Evolutionary conservation across 345 rosid species (phyloP).

Genomic region (Eucalyptus tenuipes): DNA sequence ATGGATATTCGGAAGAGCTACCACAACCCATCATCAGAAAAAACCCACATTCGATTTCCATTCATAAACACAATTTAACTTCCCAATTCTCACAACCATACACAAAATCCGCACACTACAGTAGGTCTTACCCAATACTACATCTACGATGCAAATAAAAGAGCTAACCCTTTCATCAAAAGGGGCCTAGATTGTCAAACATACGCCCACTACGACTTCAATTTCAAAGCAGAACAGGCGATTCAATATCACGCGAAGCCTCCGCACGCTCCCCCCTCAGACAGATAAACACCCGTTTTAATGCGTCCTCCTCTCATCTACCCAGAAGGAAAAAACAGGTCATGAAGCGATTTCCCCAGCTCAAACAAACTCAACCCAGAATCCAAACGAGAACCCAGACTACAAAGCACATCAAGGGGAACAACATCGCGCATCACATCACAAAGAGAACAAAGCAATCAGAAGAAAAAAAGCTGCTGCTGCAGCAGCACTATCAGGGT

Average conservation of each 20-base stretch:
- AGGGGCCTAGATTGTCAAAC: background rate
- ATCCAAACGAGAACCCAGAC: background rate
- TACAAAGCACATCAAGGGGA: background rate
- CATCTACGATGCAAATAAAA: background rate
- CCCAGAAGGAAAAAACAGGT: background rate
- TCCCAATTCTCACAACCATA: background rate
- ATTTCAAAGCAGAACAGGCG: fast-evolving
- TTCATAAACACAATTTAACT: background rate
- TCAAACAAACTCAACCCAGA: background rate
- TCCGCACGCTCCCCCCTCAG: background rate
- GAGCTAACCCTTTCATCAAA: background rate
- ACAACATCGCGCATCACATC: background rate
- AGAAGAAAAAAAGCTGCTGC: background rate
- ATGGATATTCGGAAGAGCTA: background rate
- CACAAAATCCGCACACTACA: background rate
- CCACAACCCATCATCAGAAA: background rate
- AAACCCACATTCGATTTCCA: background rate
- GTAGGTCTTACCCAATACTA: background rate
- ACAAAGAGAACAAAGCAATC: background rate
- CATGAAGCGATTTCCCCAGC: background rate
- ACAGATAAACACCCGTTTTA: background rate
- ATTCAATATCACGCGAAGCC: background rate
- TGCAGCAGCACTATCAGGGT: background rate
- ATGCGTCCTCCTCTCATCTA: background rate
- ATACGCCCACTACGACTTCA: background rate